A percentile compares a stretch with the other conserved stretches of the same genome.
Conservation (phyloP, 495 filamentous ascomycete species). For the Aspergillus sclerotioniger region DNA sequence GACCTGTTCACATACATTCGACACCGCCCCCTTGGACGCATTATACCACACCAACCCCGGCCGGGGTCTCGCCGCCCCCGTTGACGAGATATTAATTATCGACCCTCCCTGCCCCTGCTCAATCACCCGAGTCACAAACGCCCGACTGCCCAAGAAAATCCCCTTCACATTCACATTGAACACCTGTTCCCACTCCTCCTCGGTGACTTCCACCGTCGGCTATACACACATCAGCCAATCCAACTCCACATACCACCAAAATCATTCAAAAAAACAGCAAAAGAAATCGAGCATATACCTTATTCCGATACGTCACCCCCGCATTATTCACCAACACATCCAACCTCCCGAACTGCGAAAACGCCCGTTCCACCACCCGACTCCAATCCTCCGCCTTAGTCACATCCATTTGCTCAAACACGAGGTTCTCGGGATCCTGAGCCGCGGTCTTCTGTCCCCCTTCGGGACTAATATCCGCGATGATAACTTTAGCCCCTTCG, state of each 20-base stretch:
- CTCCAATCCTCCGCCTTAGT: constrained; percentile 52
- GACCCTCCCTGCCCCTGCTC: constrained; percentile 56
- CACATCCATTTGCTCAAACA: constrained; percentile 52
- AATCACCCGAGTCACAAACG: constrained; percentile 53
- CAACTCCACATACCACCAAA: not conserved
- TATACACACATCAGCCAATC: constrained; percentile 13
- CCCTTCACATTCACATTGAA: constrained; percentile 67
- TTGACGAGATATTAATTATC: constrained; percentile 66
- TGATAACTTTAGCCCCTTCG: constrained; percentile 57
- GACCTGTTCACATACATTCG: constrained; percentile 45
- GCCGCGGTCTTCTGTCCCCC: constrained; percentile 47
- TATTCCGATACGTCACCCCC: constrained; percentile 67
- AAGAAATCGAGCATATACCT: constrained; percentile 31
- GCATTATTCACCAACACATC: constrained; percentile 70
- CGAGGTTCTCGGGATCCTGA: constrained; percentile 36
- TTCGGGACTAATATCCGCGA: constrained; percentile 58
- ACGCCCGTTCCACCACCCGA: constrained; percentile 41
- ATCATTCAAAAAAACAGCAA: not conserved
- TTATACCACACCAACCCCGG: constrained; percentile 71
- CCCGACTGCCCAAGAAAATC: constrained; percentile 54
- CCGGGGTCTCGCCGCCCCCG: constrained; percentile 61
- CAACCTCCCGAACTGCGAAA: constrained; percentile 49
- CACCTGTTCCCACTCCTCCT: constrained; percentile 63
- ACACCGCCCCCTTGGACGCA: constrained; percentile 63
- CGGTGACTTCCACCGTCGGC: constrained; percentile 61